Conservation (phyloP, 257 asterid genomes). For the Solanum sejunctum region DNA sequence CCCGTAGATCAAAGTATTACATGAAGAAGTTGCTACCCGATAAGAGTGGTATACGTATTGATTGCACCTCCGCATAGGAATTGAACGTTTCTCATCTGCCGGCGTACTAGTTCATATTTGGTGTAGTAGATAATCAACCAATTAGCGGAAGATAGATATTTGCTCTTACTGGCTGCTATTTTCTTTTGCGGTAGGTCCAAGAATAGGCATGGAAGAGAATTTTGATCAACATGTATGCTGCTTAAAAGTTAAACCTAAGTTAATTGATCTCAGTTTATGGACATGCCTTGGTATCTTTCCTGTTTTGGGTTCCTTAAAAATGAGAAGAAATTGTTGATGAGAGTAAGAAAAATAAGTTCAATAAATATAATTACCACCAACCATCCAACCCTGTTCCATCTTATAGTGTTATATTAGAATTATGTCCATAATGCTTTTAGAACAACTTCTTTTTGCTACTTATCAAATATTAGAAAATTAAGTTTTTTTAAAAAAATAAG, state of each 20-base stretch:
- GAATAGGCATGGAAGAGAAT: not conserved
- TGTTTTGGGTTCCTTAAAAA: not conserved
- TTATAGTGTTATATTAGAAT: too few relatives aligned
- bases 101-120: not conserved
- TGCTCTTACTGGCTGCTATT: not conserved
- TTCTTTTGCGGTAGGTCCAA: not conserved
- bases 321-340: not conserved
- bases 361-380: too few relatives aligned
- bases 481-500: not conserved
- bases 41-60: constrained; percentile 56
- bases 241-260: not conserved
- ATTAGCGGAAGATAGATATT: not conserved
- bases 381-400: not conserved
- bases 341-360: not conserved
- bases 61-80: constrained; percentile 24
- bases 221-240: not conserved
- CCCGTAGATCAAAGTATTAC: constrained; percentile 82
- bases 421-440: too few relatives aligned
- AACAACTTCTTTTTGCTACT: too few relatives aligned
- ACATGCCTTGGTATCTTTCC: not conserved
- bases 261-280: not conserved
- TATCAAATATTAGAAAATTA: not conserved
- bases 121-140: not conserved
- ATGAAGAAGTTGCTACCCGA: constrained; percentile 70
- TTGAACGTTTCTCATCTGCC: not conserved